These are phyloP conservation scores for Mycena sanguinolenta DNA, from an alignment of 768 basidiomycete species.

Conservation along the genomic window DNA sequence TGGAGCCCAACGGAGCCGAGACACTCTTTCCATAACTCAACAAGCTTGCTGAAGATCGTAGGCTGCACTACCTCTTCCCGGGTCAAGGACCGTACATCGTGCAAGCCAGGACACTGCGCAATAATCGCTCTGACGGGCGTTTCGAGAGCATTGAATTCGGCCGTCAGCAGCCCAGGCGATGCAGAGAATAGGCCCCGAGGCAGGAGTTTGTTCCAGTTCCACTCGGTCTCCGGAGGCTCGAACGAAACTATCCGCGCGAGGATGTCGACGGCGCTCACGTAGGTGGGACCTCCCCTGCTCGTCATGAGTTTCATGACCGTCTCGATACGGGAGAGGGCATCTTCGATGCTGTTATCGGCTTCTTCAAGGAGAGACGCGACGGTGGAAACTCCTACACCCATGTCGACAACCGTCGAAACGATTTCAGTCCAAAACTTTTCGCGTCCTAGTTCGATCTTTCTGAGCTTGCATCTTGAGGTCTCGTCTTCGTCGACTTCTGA, in stretches of 20 bases:
- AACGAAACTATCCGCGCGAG: slow-evolving; percentile 66
- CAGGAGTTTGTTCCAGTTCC: slow-evolving; percentile 64
- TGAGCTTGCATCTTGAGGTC: slow-evolving; percentile 45
- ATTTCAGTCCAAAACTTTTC: slow-evolving; percentile 57
- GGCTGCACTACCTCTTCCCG: slow-evolving; percentile 66
- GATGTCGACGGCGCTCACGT: slow-evolving; percentile 63
- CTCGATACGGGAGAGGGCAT: slow-evolving; percentile 31
- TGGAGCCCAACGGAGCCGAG: slow-evolving; percentile 58
- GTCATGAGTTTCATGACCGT: slow-evolving; percentile 26
- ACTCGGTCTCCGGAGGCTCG: slow-evolving; percentile 51
- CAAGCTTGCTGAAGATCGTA: slow-evolving; percentile 66
- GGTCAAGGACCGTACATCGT: slow-evolving; percentile 70
- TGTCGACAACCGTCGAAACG: slow-evolving; percentile 61
- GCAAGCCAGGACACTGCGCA: slow-evolving; percentile 64
- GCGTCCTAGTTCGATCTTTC: slow-evolving; percentile 39
- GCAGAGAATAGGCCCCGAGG: slow-evolving; percentile 69
- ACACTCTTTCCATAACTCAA: slow-evolving; percentile 67
- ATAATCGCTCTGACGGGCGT: slow-evolving; percentile 64
- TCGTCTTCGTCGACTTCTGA: slow-evolving; percentile 44
- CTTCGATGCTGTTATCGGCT: slow-evolving; percentile 36
- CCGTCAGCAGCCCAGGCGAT: slow-evolving; percentile 66
- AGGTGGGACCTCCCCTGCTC: slow-evolving; percentile 51
- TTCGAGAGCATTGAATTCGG: slow-evolving; percentile 63
- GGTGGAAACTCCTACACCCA: slow-evolving; percentile 70
- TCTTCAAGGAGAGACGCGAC: slow-evolving; percentile 65